phyloP scores from a whole-genome alignment of 2,329 filamentous ascomycete genomes.

The Moelleriella libera region DNA sequence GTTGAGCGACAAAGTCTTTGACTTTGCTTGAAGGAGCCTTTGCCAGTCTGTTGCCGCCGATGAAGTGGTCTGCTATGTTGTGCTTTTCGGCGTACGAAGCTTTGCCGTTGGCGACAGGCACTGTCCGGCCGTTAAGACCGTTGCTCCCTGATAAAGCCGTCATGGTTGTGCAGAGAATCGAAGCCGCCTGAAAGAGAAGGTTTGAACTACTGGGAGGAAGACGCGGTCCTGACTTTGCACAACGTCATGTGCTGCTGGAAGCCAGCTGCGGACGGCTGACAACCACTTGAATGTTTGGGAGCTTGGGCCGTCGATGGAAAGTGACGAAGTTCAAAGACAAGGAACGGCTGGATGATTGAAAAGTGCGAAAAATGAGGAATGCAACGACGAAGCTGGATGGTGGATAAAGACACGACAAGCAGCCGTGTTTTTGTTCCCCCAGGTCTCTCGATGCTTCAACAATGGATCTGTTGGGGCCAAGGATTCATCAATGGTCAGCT shows the following conservation, averaged over 20 bases:
- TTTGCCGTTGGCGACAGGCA: slow-evolving; percentile 41
- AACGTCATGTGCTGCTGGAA: background rate
- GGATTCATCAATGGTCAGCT: slow-evolving; percentile 1
- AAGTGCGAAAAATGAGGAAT: background rate
- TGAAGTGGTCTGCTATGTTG: slow-evolving; percentile 83
- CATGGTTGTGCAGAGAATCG: slow-evolving; percentile 21
- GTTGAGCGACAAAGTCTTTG: slow-evolving; percentile 84
- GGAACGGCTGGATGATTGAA: background rate
- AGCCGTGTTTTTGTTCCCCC: slow-evolving; percentile 2
- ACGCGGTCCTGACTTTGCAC: background rate
- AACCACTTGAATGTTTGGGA: slow-evolving; percentile 3
- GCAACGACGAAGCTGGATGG: background rate
- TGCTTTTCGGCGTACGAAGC: slow-evolving; percentile 66
- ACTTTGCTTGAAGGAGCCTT: slow-evolving; percentile 74
- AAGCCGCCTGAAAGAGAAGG: background rate
- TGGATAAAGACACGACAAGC: background rate
- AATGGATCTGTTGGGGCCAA: slow-evolving; percentile 6
- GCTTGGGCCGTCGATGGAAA: background rate
- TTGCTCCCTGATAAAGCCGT: slow-evolving; percentile 26
- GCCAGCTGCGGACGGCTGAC: slow-evolving; percentile 3
- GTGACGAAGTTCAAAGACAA: too few species aligned
- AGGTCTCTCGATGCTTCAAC: slow-evolving; percentile 3
- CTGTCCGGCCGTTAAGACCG: slow-evolving; percentile 31
- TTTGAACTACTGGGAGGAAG: background rate
- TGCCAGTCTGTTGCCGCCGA: slow-evolving; percentile 79